Percentiles rank a stretch among this genome's conserved stretches.
Conservation (phyloP, 495 filamentous ascomycete genomes). For the Penicillium bialowiezense region DNA sequence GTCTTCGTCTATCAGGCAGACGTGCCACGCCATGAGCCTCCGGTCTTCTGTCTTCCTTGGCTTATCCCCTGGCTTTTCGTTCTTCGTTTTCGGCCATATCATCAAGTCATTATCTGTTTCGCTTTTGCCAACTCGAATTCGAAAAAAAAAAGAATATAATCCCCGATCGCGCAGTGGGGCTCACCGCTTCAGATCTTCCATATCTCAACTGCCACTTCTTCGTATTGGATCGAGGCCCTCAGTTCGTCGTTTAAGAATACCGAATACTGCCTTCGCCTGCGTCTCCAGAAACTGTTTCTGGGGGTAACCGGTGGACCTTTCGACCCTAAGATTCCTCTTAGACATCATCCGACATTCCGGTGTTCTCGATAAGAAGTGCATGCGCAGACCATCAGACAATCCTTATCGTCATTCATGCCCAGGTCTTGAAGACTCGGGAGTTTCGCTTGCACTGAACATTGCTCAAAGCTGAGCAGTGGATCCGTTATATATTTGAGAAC, state of each 20-base stretch:
- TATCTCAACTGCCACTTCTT: too few species aligned
- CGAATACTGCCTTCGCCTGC: background rate
- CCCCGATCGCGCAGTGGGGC: background rate
- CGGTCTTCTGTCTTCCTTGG: constrained; percentile 20
- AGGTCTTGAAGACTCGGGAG: background rate
- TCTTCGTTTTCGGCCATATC: constrained; percentile 4
- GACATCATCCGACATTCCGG: background rate
- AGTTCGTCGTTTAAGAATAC: too few species aligned
- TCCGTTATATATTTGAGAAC: constrained; percentile 3
- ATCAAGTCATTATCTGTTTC: background rate
- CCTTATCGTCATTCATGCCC: constrained; percentile 1
- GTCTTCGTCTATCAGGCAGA: constrained; percentile 44
- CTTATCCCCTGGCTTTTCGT: constrained; percentile 5
- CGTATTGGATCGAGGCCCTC: too few species aligned
- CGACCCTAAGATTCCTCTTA: background rate
- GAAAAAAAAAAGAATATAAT: background rate
- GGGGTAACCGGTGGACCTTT: background rate
- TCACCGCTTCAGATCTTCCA: background rate
- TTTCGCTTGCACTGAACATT: background rate
- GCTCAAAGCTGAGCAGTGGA: constrained; percentile 1
- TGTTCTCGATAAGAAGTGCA: background rate
- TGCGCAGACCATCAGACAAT: background rate
- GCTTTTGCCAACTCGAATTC: background rate
- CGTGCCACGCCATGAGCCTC: constrained; percentile 30
- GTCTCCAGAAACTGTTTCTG: background rate